These are phyloP conservation scores for Neurospora pannonica DNA, from an alignment of 495 filamentous ascomycete genomes.

Conservation along the genomic window DNA sequence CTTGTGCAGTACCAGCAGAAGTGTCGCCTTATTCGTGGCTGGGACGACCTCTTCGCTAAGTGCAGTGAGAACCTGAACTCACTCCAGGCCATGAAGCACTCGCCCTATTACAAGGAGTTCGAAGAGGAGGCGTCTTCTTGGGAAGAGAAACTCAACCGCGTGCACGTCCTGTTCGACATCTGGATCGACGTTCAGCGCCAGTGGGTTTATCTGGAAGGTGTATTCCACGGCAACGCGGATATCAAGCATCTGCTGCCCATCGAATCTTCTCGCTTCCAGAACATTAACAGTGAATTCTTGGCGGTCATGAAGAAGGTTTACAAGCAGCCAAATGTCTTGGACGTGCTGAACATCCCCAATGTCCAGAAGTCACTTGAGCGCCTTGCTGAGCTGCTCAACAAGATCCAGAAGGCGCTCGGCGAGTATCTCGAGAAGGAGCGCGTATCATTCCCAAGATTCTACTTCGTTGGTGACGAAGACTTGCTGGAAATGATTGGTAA, in stretches of 20 bases:
- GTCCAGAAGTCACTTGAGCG: slow-evolving; percentile 94
- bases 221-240: slow-evolving; percentile 96
- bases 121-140: slow-evolving; percentile 92
- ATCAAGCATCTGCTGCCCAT: slow-evolving; percentile 97
- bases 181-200: slow-evolving; percentile 99
- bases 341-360: slow-evolving; percentile 88
- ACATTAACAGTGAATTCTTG: slow-evolving; percentile 98
- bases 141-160: slow-evolving; percentile 97
- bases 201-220: slow-evolving; percentile 98
- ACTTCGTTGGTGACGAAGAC: slow-evolving; percentile 98
- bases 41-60: slow-evolving; percentile 96
- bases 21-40: slow-evolving; percentile 91
- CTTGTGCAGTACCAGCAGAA: slow-evolving; percentile 97
- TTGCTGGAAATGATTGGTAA: slow-evolving; percentile 99
- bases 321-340: slow-evolving; percentile 85
- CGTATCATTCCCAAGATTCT: slow-evolving; percentile 95
- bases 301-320: slow-evolving; percentile 97
- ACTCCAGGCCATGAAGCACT: slow-evolving; percentile 96
- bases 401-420: slow-evolving; percentile 97
- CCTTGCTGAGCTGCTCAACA: slow-evolving; percentile 89
- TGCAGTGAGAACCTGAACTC: slow-evolving; percentile 98
- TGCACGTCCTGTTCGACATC: slow-evolving; percentile 95
- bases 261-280: slow-evolving; percentile 92
- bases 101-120: slow-evolving; percentile 97
- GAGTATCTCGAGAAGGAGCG: slow-evolving; percentile 97